Evolutionary conservation across 202 grass and related monocot species (phyloP), one percentile per base, ranked within the genome.

Genomic region (Digitaria exilis): DNA sequence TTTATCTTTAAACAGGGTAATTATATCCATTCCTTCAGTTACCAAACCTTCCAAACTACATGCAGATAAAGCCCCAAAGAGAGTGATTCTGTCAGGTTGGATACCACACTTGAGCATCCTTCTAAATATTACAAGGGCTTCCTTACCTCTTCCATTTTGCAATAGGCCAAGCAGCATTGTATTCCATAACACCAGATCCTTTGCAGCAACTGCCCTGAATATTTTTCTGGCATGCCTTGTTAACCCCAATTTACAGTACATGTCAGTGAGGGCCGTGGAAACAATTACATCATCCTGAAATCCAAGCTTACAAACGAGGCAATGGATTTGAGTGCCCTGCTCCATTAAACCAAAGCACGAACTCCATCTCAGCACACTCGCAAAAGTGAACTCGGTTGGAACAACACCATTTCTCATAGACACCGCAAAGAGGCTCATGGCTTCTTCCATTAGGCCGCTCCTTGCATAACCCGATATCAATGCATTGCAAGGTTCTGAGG

Each of bases 181-280:
- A 85, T 95, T 95, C 90, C 90, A 95, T 66, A 83, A 87, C 26
- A 98, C 83, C 77, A 95, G 80, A 84, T 98, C 96, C 59, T 86
- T 93, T 28, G 66, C 6, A 81, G 30, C 29, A 80, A 88, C 80
- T 16, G 14, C 43, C 29, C 14, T 82, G 69, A 93, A 98, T 18
- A 95, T 83, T 79, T 83, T 82, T 3, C 70, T 74, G 29, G 91
- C 89, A 76, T 67, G 42, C 51, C 93, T 83, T 19, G 77, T 49
- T 41, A 79, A 92, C 80, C 92, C 90, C 65, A 95, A 91, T 73
- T 98, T 98, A 77, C 77, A 84, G 79, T 98, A 98, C 87, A 98
- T 90, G 82, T 98, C 91, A 34, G 89, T 24, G 4, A 98, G 91
- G 67, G 89, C 89, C 52, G 80, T 93, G 43, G 91, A 83, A 59